Conservation (phyloP, 331 rosid species). For the Saraca asoca region DNA sequence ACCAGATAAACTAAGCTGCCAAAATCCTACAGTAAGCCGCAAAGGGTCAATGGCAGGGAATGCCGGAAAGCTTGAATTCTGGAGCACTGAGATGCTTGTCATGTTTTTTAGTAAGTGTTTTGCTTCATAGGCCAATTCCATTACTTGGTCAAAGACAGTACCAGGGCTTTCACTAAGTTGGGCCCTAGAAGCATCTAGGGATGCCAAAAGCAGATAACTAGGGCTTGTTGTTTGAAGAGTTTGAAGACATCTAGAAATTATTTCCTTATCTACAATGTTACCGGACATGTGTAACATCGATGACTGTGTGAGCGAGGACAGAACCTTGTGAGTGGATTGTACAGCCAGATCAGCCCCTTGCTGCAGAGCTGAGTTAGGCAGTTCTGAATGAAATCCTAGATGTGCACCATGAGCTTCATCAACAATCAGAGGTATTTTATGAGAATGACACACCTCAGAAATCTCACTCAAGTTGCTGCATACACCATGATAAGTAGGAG, state of each 20-base stretch:
- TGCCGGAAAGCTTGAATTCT: conserved; percentile 46
- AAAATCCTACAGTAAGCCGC: conserved; percentile 73
- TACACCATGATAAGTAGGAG: conserved; percentile 85
- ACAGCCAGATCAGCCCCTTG: conserved; percentile 78
- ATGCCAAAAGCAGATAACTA: conserved; percentile 82
- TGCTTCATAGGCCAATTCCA: conserved; percentile 60
- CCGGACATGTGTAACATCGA: conserved; percentile 84
- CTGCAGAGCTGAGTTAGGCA: conserved; percentile 79
- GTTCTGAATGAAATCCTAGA: conserved; percentile 70
- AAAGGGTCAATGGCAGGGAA: conserved; percentile 66
- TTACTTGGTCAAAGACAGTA: conserved; percentile 49
- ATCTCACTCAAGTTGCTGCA: conserved; percentile 70
- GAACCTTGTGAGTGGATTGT: conserved; percentile 90
- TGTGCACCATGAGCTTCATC: conserved; percentile 98
- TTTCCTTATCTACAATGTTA: conserved; percentile 55
- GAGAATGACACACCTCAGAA: conserved; percentile 69
- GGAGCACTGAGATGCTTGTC: conserved; percentile 64
- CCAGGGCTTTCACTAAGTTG: conserved; percentile 67
- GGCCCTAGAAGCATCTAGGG: conserved; percentile 87
- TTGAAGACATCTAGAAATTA: conserved; percentile 70
- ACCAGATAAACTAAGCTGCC: conserved; percentile 77
- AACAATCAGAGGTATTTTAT: conserved; percentile 71
- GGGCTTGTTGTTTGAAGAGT: conserved; percentile 88
- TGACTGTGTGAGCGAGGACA: conserved; percentile 86
- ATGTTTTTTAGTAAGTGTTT: conserved; percentile 42